Evolutionary conservation across 169 alveolate species (phyloP).

Genomic region (Amoebophrya sp.): DNA sequence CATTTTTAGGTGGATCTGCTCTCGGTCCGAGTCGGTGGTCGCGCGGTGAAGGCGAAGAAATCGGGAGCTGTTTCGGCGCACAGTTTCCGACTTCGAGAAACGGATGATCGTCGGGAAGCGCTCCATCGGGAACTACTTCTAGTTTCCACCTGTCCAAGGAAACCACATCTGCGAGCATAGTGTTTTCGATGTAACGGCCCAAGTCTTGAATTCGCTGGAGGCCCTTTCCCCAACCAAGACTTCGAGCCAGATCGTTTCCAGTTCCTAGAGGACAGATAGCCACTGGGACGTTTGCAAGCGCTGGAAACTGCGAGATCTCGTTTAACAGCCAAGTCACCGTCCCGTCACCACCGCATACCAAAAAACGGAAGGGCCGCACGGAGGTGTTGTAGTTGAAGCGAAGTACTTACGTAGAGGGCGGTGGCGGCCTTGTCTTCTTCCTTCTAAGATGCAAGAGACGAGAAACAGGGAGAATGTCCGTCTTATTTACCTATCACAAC

Average conservation of each 20-base stretch:
- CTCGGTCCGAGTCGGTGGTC: too few relatives aligned
- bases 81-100: not conserved
- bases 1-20: too few relatives aligned
- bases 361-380: not conserved
- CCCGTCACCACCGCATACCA: not conserved
- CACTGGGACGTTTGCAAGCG: not conserved
- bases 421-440: too few relatives aligned
- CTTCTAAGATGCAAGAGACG: too few relatives aligned
- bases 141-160: not conserved
- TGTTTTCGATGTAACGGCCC: not conserved
- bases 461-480: too few relatives aligned
- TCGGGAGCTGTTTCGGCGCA: not conserved
- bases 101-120: not conserved
- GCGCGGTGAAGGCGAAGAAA: too few relatives aligned
- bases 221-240: not conserved
- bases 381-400: not conserved
- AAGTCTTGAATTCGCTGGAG: not conserved
- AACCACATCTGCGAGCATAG: not conserved
- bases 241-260: not conserved
- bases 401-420: too few relatives aligned
- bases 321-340: not conserved
- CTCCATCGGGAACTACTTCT: not conserved
- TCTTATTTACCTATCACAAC: too few relatives aligned
- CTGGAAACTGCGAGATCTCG: not conserved
- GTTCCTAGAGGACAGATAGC: not conserved